These are phyloP conservation scores for Boletus huronensis DNA, from an alignment of 768 basidiomycete genomes.

Conservation along the genomic window DNA sequence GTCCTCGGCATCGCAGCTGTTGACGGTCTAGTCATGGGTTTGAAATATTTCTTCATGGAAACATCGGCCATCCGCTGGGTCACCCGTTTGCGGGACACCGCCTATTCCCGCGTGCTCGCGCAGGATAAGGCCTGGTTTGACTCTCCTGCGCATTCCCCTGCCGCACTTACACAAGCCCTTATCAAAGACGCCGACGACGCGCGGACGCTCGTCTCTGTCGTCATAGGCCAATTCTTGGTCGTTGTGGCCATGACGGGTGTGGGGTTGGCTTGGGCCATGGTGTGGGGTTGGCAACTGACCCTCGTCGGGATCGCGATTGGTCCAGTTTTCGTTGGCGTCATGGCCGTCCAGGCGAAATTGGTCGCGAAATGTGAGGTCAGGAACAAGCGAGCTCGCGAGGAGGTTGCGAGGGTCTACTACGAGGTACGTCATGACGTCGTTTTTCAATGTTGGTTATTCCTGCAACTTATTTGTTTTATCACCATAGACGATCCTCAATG, in stretches of 20 bases:
- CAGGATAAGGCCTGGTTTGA: conserved; percentile 94
- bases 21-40: conserved; percentile 71
- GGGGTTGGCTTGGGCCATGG: conserved; percentile 87
- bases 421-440: conserved; percentile 50
- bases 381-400: conserved; percentile 87
- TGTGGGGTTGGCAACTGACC: conserved; percentile 87
- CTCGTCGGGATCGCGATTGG: conserved; percentile 85
- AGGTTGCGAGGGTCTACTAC: conserved; percentile 80
- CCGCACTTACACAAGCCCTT: conserved; percentile 65
- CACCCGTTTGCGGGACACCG: conserved; percentile 52
- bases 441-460: not conserved
- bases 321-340: conserved; percentile 74
- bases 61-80: conserved; percentile 72
- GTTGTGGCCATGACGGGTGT: conserved; percentile 78
- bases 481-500: conserved; percentile 67
- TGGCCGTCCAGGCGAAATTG: conserved; percentile 71
- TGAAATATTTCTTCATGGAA: conserved; percentile 83
- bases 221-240: conserved; percentile 68
- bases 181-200: conserved; percentile 93
- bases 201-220: conserved; percentile 65
- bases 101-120: conserved; percentile 55
- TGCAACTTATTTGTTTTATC: conserved; percentile 2
- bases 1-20: conserved; percentile 68
- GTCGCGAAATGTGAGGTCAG: conserved; percentile 66
- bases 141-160: conserved; percentile 51